These are phyloP conservation scores for Alternaria sp. DNA, from an alignment of 2,329 filamentous ascomycete genomes.

Conservation along the genomic window DNA sequence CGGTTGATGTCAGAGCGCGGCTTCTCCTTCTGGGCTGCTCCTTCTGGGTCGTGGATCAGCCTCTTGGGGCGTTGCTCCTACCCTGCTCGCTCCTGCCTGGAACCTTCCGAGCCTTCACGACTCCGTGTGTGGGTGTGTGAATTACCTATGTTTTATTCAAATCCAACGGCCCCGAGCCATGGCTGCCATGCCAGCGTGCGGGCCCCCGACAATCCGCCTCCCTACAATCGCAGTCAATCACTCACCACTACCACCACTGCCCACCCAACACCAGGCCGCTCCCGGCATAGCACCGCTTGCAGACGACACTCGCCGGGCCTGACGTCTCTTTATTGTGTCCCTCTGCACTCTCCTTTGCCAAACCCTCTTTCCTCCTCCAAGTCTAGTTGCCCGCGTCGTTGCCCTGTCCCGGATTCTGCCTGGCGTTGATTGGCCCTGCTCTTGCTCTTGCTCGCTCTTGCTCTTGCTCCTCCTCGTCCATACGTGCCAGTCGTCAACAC, in stretches of 20 bases:
- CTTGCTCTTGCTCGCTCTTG: constrained; percentile 34
- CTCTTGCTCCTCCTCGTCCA: constrained; percentile 44
- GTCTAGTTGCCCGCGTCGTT: constrained; percentile 26
- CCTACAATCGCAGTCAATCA: constrained; percentile 23
- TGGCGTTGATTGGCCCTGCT: constrained; percentile 42
- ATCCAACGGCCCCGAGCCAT: constrained; percentile 52
- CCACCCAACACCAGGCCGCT: constrained; percentile 24
- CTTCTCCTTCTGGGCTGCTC: constrained; percentile 51
- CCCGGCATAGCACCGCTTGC: constrained; percentile 23
- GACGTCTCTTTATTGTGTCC: constrained; percentile 32
- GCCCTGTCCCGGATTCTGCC: constrained; percentile 35
- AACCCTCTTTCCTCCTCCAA: constrained; percentile 19
- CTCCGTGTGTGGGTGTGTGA: constrained; percentile 42
- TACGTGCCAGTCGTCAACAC: constrained; percentile 40
- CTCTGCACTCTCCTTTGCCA: constrained; percentile 29
- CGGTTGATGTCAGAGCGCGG: constrained; percentile 51
- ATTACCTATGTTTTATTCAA: constrained; percentile 53
- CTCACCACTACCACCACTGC: constrained; percentile 11
- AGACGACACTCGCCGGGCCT: constrained; percentile 17
- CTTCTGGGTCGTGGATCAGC: constrained; percentile 54
- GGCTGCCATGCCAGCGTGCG: constrained; percentile 43
- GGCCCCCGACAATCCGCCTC: constrained; percentile 39
- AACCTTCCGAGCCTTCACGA: constrained; percentile 50
- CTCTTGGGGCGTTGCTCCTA: constrained; percentile 44
- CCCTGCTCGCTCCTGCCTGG: constrained; percentile 43